phyloP scores from a whole-genome alignment of 768 basidiomycete species.

The Suillus clintonianus region DNA sequence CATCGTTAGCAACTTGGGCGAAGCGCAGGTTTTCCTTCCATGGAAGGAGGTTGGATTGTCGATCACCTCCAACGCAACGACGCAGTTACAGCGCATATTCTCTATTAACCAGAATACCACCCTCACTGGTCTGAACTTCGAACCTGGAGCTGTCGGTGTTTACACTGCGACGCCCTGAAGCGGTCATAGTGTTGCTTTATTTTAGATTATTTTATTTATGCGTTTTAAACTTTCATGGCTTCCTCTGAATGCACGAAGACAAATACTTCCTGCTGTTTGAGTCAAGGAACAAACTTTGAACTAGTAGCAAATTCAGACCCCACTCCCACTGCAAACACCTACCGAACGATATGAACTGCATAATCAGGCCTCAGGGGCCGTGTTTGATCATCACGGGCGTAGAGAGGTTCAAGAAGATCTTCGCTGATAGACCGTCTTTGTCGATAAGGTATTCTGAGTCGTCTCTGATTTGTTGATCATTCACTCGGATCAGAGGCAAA shows the following conservation, averaged over 20 bases:
- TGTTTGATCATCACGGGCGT: too few species aligned
- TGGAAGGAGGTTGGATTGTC: slow-evolving; percentile 18
- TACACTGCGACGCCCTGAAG: slow-evolving; percentile 14
- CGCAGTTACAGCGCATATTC: slow-evolving; percentile 18
- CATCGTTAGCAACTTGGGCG: slow-evolving; percentile 14
- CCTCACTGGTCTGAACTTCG: slow-evolving; percentile 18
- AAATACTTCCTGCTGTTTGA: not conserved
- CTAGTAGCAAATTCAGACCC: too few species aligned
- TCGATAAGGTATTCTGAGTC: too few species aligned
- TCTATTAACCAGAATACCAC: slow-evolving; percentile 14
- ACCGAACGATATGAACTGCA: too few species aligned
- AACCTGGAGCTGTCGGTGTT: slow-evolving; percentile 19
- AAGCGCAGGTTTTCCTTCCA: slow-evolving; percentile 5
- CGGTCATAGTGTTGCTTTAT: not conserved
- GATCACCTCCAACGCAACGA: slow-evolving; percentile 13
- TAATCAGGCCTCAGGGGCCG: too few species aligned
- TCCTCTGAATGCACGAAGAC: not conserved
- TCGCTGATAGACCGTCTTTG: too few species aligned
- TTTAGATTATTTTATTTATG: not conserved
- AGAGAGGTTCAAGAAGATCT: too few species aligned
- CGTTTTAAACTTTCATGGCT: not conserved
- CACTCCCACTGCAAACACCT: too few species aligned
- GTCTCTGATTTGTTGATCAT: too few species aligned
- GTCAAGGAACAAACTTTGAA: too few species aligned
- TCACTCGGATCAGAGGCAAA: not conserved